phyloP scores from a whole-genome alignment of 2,329 filamentous ascomycete genomes.

The Ramularia collo-cygni region DNA sequence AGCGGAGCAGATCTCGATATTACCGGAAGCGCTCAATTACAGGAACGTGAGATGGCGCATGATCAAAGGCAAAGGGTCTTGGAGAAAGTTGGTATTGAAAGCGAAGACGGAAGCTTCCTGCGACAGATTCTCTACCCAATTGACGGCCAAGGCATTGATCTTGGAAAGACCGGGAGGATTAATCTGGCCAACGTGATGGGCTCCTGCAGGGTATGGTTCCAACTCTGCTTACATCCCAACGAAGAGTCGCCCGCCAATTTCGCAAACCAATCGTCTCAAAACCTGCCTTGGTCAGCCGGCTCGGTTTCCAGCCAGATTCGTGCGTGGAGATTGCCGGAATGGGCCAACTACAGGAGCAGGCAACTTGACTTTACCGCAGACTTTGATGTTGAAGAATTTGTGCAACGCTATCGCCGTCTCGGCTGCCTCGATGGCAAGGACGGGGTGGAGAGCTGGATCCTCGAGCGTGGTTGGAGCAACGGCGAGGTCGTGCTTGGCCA shows the following conservation, averaged over 20 bases:
- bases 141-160: slow-evolving; percentile 67
- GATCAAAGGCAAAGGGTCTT: slow-evolving; percentile 78
- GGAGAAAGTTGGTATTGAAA: slow-evolving; percentile 77
- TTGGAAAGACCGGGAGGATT: slow-evolving; percentile 71
- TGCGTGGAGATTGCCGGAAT: slow-evolving; percentile 88
- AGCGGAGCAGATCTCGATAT: slow-evolving; percentile 75
- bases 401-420: slow-evolving; percentile 69
- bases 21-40: slow-evolving; percentile 56
- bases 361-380: slow-evolving; percentile 93
- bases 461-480: slow-evolving; percentile 97
- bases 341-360: slow-evolving; percentile 89
- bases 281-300: slow-evolving; percentile 87
- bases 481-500: slow-evolving; percentile 87
- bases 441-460: slow-evolving; percentile 86
- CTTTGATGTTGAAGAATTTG: slow-evolving; percentile 90
- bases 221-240: slow-evolving; percentile 83
- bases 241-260: slow-evolving; percentile 74
- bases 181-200: slow-evolving; percentile 67
- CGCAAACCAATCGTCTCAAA: slow-evolving; percentile 62
- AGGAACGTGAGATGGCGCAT: slow-evolving; percentile 68
- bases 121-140: slow-evolving; percentile 75
- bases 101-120: slow-evolving; percentile 75
- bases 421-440: slow-evolving; percentile 87
- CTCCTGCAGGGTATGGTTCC: slow-evolving; percentile 91
- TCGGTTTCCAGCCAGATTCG: slow-evolving; percentile 88